These are phyloP conservation scores for Zelopaecilomyces penicillatus DNA, from an alignment of 2,329 filamentous ascomycete genomes.

Conservation along the genomic window DNA sequence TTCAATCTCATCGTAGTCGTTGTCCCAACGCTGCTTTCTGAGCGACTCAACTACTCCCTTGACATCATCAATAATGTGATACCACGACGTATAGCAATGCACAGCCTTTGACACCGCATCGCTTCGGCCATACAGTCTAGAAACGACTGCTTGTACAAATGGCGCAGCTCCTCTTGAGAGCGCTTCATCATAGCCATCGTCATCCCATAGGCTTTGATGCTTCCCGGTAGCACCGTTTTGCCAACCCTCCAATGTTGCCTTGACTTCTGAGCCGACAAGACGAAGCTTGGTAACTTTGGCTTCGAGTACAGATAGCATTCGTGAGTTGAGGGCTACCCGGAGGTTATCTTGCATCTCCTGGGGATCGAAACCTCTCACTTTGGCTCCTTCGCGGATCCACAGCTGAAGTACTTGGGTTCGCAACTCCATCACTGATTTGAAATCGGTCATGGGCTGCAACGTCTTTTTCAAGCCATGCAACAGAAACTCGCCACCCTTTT, in stretches of 20 bases:
- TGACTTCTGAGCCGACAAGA: conserved; percentile 56
- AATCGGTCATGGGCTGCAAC: conserved; percentile 52
- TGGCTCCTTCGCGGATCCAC: conserved; percentile 64
- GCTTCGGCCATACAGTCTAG: conserved; percentile 65
- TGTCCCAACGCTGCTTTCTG: conserved; percentile 63
- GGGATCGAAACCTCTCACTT: conserved; percentile 58
- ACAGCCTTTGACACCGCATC: conserved; percentile 55
- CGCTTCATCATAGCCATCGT: conserved; percentile 54
- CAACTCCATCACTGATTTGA: conserved; percentile 60
- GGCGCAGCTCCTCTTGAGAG: conserved; percentile 54
- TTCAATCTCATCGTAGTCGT: conserved; percentile 64
- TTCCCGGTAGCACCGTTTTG: conserved; percentile 41
- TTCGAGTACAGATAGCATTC: conserved; percentile 55
- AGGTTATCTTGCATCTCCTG: conserved; percentile 60
- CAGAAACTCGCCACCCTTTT: conserved; percentile 49
- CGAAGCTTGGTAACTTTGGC: conserved; percentile 55
- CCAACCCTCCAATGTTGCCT: conserved; percentile 54
- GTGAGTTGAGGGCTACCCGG: conserved; percentile 59
- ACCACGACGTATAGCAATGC: conserved; percentile 63
- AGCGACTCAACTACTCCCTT: conserved; percentile 56
- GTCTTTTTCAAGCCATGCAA: conserved; percentile 53
- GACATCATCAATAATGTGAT: conserved; percentile 60
- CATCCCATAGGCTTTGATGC: conserved; percentile 58
- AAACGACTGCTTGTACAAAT: conserved; percentile 62
- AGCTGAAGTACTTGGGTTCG: conserved; percentile 62